Conservation (phyloP, 169 alveolate species). For the Babesia bovis region DNA sequence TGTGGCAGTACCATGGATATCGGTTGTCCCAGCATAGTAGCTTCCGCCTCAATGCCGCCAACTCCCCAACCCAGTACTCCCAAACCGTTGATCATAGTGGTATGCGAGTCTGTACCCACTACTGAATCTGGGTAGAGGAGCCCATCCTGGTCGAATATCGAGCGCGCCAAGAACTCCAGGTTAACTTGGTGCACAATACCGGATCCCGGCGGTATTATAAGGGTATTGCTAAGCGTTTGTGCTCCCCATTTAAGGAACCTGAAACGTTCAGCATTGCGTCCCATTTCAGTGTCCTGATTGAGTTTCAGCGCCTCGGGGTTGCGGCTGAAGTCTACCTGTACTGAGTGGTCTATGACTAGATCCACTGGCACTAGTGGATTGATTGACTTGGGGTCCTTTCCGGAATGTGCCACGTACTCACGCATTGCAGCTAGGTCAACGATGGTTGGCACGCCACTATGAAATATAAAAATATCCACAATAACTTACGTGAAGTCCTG, state of each 20-base stretch:
- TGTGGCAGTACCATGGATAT: conserved; percentile 95
- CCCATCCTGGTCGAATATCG: conserved; percentile 72
- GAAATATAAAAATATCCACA: background rate
- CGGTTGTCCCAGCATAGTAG: conserved; percentile 97
- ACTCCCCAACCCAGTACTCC: conserved; percentile 96
- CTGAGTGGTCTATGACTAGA: conserved; percentile 93
- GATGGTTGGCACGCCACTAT: conserved; percentile 93
- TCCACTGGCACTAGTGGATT: conserved; percentile 95
- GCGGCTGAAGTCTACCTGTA: conserved; percentile 93
- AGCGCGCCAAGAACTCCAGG: conserved; percentile 84
- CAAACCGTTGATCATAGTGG: conserved; percentile 96
- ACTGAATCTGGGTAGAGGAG: conserved; percentile 92
- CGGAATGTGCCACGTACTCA: conserved; percentile 88
- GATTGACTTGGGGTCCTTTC: conserved; percentile 89
- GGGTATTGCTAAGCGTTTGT: conserved; percentile 89
- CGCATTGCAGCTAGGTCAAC: conserved; percentile 98
- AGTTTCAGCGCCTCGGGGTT: conserved; percentile 83
- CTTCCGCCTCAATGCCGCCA: conserved; percentile 98
- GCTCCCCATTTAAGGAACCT: conserved; percentile 96
- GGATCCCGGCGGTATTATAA: conserved; percentile 96
- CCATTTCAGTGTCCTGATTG: conserved; percentile 91
- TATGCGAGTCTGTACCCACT: conserved; percentile 96
- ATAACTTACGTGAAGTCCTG: conserved; percentile 89
- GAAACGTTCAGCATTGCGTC: conserved; percentile 91
- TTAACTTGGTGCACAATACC: conserved; percentile 93